These are phyloP conservation scores for Sicyos edulis DNA, from an alignment of 306 rosid genomes.

Conservation along the genomic window DNA sequence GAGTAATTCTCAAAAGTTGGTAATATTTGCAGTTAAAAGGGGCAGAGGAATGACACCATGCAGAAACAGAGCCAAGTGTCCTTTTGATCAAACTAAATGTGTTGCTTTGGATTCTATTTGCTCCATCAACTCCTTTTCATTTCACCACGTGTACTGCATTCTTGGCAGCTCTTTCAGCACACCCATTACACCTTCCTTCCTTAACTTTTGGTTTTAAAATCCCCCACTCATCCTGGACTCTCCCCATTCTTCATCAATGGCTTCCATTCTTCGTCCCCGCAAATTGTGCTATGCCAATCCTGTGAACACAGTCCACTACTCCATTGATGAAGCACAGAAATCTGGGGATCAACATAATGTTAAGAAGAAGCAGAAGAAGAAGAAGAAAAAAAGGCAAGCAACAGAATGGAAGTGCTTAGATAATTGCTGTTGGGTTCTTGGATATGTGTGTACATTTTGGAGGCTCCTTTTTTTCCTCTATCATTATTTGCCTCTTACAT, in stretches of 20 bases:
- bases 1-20: background rate
- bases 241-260: constrained; percentile 32
- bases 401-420: constrained; percentile 52
- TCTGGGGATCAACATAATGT: constrained; percentile 11
- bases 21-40: background rate
- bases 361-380: constrained; percentile 23
- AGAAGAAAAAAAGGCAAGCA: constrained; percentile 21
- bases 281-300: constrained; percentile 32
- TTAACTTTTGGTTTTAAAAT: constrained; percentile 7
- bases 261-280: constrained; percentile 35
- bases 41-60: constrained; percentile 32
- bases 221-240: constrained; percentile 23
- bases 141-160: constrained; percentile 27
- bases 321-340: constrained; percentile 18
- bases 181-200: constrained; percentile 16
- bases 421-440: constrained; percentile 52
- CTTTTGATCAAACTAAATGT: background rate
- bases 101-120: background rate
- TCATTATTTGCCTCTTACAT: constrained; percentile 32
- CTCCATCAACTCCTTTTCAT: constrained; percentile 15
- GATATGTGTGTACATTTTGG: constrained; percentile 54
- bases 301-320: too few species aligned
- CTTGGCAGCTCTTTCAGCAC: constrained; percentile 15
- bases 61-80: constrained; percentile 35
- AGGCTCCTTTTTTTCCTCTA: constrained; percentile 54